phyloP scores from a whole-genome alignment of 352 stramenopile species.

The Pythium dissotocum region DNA sequence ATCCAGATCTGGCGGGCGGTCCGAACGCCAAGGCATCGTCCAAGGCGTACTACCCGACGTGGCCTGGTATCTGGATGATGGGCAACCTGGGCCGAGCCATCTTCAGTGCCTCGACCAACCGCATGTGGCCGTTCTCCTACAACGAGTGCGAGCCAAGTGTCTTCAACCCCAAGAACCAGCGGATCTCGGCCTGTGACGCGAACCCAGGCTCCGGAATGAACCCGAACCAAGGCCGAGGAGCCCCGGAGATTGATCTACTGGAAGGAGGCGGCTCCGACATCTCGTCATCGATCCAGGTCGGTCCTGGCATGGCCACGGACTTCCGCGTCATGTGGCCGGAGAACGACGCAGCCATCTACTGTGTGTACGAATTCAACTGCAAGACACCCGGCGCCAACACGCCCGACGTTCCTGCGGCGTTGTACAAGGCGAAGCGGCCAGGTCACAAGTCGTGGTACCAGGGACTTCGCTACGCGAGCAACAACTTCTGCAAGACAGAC shows the following conservation, averaged over 20 bases:
- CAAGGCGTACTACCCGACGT: background rate
- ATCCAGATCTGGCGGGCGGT: background rate
- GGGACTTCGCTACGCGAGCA: slow-evolving; percentile 44
- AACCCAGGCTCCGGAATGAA: slow-evolving; percentile 90
- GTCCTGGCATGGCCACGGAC: slow-evolving; percentile 51
- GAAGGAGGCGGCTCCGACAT: slow-evolving; percentile 78
- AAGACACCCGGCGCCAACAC: slow-evolving; percentile 41
- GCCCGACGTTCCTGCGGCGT: slow-evolving; percentile 33
- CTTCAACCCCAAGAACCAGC: slow-evolving; percentile 52
- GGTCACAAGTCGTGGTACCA: slow-evolving; percentile 65
- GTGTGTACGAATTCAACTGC: slow-evolving; percentile 38
- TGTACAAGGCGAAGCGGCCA: slow-evolving; percentile 29
- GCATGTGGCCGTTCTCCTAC: slow-evolving; percentile 96
- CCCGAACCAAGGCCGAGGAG: no score
- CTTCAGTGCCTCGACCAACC: no score
- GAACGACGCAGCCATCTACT: slow-evolving; percentile 20
- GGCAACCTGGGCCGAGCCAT: no score
- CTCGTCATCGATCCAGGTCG: slow-evolving; percentile 88
- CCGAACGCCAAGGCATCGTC: background rate
- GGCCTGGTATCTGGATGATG: no score
- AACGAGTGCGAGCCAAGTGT: slow-evolving; percentile 81
- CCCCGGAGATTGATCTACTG: slow-evolving; percentile 96
- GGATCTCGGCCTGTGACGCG: slow-evolving; percentile 86
- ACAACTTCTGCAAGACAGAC: slow-evolving; percentile 42
- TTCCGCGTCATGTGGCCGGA: slow-evolving; percentile 47